phyloP scores from a whole-genome alignment of 2,329 filamentous ascomycete genomes.

The Colletotrichum siamense region DNA sequence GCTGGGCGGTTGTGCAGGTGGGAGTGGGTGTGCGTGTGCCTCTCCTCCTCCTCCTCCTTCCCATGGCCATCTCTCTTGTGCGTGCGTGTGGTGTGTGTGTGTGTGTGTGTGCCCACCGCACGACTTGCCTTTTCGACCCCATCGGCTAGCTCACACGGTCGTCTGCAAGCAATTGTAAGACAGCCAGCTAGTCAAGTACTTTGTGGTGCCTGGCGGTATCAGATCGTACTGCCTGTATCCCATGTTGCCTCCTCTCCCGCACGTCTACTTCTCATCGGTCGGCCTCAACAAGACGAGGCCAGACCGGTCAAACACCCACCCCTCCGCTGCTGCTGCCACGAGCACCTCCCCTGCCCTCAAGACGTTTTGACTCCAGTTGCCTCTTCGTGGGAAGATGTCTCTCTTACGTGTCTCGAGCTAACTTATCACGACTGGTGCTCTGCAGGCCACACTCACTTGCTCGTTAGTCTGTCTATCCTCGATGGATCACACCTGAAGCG shows the following conservation, averaged over 20 bases:
- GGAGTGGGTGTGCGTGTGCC: background rate
- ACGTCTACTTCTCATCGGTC: conserved; percentile 13
- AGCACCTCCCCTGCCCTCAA: background rate
- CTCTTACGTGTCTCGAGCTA: background rate
- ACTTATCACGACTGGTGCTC: background rate
- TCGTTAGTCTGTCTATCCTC: background rate
- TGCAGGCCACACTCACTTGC: background rate
- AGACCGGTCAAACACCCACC: conserved; percentile 11
- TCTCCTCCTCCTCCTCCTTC: background rate
- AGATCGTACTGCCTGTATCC: conserved; percentile 2
- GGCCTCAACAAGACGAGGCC: conserved; percentile 14
- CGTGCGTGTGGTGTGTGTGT: background rate
- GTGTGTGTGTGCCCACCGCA: conserved; percentile 7
- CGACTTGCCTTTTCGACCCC: conserved; percentile 8
- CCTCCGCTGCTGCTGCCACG: background rate
- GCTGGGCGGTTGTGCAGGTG: background rate
- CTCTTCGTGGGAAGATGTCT: conserved; percentile 4
- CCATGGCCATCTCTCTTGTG: background rate
- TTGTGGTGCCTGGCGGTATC: conserved; percentile 7
- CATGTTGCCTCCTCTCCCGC: conserved; percentile 14
- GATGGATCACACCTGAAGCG: conserved; percentile 6
- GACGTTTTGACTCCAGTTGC: background rate
- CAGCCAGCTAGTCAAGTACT: conserved; percentile 7
- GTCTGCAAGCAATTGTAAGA: conserved; percentile 8
- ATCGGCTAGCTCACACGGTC: background rate